Conservation (phyloP, 352 stramenopile species). For the Phytopythium sindhum region DNA sequence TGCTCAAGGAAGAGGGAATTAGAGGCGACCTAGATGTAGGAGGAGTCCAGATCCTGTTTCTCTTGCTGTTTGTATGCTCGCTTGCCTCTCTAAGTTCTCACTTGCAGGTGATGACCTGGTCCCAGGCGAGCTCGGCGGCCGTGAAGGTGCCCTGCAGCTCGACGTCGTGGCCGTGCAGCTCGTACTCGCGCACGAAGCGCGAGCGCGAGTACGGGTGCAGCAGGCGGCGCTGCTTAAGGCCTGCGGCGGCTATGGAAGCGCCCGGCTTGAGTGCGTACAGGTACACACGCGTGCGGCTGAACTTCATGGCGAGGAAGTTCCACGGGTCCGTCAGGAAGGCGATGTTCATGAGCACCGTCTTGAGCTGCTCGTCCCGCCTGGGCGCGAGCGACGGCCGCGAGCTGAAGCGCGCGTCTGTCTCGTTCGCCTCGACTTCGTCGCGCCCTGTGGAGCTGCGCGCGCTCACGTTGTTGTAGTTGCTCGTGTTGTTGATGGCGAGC, state of each 20-base stretch:
- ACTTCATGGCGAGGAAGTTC: conserved; percentile 47
- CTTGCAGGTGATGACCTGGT: conserved; percentile 46
- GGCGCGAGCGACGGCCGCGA: conserved; percentile 6
- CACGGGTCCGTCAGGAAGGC: conserved; percentile 53
- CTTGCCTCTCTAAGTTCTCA: too few species aligned
- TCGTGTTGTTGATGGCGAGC: neutral
- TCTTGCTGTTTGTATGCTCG: too few species aligned
- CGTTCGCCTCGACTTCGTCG: neutral
- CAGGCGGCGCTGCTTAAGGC: conserved; percentile 27
- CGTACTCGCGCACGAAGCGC: conserved; percentile 48
- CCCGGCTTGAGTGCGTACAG: conserved; percentile 21
- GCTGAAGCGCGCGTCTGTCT: neutral
- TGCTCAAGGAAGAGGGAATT: too few species aligned
- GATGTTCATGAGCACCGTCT: conserved; percentile 57
- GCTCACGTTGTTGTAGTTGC: neutral
- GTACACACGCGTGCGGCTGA: conserved; percentile 46
- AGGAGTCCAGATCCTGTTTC: too few species aligned
- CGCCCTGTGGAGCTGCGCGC: neutral
- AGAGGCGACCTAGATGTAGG: neutral
- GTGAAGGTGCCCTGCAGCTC: conserved; percentile 43
- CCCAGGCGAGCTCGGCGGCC: conserved; percentile 43
- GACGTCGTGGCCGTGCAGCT: conserved; percentile 33
- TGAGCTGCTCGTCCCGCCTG: conserved; percentile 15
- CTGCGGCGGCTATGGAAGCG: conserved; percentile 6
- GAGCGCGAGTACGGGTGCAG: conserved; percentile 48